Evolutionary conservation across 148 eudicot species (phyloP), one percentile per base, ranked within the genome.

Genomic region (Salicornia ramosissima): DNA sequence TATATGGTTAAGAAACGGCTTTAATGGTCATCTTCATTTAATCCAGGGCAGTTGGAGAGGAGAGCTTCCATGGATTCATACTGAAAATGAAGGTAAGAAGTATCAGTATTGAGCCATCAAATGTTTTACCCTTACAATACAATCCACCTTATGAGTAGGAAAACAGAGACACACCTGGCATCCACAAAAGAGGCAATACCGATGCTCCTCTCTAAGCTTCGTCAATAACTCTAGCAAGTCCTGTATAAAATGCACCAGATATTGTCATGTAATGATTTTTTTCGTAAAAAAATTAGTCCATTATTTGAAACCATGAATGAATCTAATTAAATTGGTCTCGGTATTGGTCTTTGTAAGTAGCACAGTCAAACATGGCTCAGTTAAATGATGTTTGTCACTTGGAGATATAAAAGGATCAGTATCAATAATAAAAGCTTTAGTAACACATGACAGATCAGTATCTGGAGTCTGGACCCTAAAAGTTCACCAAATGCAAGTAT

Each of bases 121-220:
- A 45, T 39, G 3, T 4, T 59, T 9, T 36, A 42, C 9, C n/a
- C 26, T 57, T 16, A 59, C 28, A 16, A 13, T 3, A 18, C 45
- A 10, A 60, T 43, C 61, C 9, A n/a, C 10, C 56, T 34, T 25
- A 28, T 67, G 13, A 67, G 11, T 5, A 5, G 22, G 42, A 43
- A 53, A 5, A 24, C n/a, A 65, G 60, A n/a, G 79, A 34, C 84
- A 34, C 49, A 89, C 97, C 89, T 84, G 87, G 73, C 86, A 92
- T 67, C 98, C 98, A 69, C 98, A 90, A 74, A 92, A 92, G 74
- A 92, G 98, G 79, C 98, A 92, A 79, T 92, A 92, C 29, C 49
- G 74, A 78, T 83, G 84, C 67, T 88, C 96, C 54, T 87, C 90
- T 83, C 97, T 83, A 64, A 92, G 87, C 77, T 81, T 86, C 86